Percentiles rank a stretch among this genome's conserved stretches.
These are phyloP conservation scores for Boletus smithii DNA, from an alignment of 1,284 basidiomycete species.

Conservation along the genomic window DNA sequence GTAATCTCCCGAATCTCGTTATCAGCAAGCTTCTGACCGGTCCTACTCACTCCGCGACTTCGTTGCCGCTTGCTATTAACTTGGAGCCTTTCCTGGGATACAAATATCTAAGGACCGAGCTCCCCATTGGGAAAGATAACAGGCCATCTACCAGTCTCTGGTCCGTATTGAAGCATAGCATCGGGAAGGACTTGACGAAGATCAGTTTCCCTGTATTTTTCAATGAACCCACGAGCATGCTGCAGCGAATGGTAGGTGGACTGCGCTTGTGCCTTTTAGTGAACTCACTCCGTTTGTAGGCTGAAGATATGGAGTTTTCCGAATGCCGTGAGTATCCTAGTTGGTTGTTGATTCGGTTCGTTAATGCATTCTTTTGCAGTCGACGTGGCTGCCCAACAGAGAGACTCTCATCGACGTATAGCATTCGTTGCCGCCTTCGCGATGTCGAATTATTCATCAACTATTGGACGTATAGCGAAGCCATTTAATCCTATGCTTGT, in stretches of 20 bases:
- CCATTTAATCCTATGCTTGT: slow-evolving; percentile 93
- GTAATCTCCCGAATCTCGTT: slow-evolving; percentile 71
- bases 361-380: slow-evolving; percentile 44
- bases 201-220: slow-evolving; percentile 96
- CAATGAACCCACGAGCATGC: slow-evolving; percentile 96
- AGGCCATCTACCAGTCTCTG: slow-evolving; percentile 90
- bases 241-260: slow-evolving; percentile 70
- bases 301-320: slow-evolving; percentile 95
- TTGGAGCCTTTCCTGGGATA: slow-evolving; percentile 70
- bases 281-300: slow-evolving; percentile 39
- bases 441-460: slow-evolving; percentile 97
- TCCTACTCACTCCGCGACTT: slow-evolving; percentile 28
- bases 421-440: slow-evolving; percentile 96
- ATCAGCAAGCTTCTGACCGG: slow-evolving; percentile 58
- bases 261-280: neutral
- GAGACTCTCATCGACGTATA: slow-evolving; percentile 78
- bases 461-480: slow-evolving; percentile 93
- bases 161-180: slow-evolving; percentile 93
- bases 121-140: slow-evolving; percentile 77
- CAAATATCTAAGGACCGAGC: slow-evolving; percentile 54
- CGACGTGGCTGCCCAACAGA: slow-evolving; percentile 78
- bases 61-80: slow-evolving; percentile 34
- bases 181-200: slow-evolving; percentile 96
- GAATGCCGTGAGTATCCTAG: slow-evolving; percentile 69
- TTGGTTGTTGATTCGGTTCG: neutral